Evolutionary conservation across 108 stramenopile species (phyloP).

Genomic region (Skeletonema potamos): DNA sequence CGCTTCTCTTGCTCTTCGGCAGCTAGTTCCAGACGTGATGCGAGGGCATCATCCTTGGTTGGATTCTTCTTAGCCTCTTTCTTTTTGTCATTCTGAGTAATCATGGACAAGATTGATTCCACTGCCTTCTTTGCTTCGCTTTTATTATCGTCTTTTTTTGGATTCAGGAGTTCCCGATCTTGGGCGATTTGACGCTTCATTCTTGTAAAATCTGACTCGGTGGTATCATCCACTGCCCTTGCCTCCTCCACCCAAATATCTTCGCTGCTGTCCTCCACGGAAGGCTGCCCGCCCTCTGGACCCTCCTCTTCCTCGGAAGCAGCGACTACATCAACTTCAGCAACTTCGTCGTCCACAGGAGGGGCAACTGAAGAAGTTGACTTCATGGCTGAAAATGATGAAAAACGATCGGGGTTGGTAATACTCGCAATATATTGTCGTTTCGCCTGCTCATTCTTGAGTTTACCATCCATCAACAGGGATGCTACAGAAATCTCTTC

Average conservation of each 20-base stretch:
- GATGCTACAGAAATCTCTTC: slow-evolving; percentile 18
- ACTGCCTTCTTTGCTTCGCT: slow-evolving; percentile 33
- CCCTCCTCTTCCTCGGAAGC: slow-evolving; percentile 18
- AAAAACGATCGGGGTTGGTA: slow-evolving; percentile 56
- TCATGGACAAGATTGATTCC: slow-evolving; percentile 40
- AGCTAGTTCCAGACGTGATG: slow-evolving; percentile 47
- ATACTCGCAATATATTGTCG: slow-evolving; percentile 55
- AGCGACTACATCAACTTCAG: neutral
- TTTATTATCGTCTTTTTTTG: slow-evolving; percentile 8
- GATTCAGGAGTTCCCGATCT: slow-evolving; percentile 28
- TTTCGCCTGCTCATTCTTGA: slow-evolving; percentile 50
- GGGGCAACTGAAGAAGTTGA: neutral
- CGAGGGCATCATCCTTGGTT: slow-evolving; percentile 34
- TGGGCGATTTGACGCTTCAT: slow-evolving; percentile 36
- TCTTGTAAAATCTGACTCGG: slow-evolving; percentile 22
- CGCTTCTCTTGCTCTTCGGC: slow-evolving; percentile 51
- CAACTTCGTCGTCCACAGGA: neutral
- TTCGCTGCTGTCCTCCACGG: neutral
- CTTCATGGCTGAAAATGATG: slow-evolving; percentile 41
- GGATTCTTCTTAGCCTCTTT: slow-evolving; percentile 10
- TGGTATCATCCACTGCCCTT: neutral
- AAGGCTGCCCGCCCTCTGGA: neutral
- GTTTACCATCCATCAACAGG: slow-evolving; percentile 34
- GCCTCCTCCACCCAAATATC: neutral
- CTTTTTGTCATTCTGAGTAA: slow-evolving; percentile 12